phyloP scores from a whole-genome alignment of 306 rosid species.

The Trifolium repens region DNA sequence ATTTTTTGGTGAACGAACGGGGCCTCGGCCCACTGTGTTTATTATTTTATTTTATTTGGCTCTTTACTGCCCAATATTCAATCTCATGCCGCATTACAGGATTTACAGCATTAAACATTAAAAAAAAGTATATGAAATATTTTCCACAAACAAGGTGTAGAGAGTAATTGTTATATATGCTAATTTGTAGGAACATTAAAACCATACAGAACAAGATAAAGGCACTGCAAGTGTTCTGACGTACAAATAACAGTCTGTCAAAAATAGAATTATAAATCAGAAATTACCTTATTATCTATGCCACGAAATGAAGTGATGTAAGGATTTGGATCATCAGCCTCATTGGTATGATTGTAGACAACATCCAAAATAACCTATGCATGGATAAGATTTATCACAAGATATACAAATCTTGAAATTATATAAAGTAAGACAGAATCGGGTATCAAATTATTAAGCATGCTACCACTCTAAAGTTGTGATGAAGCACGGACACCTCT shows the following conservation, averaged over 20 bases:
- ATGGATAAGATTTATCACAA: constrained; percentile 36
- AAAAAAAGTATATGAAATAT: constrained; percentile 4
- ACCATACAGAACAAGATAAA: constrained; percentile 17
- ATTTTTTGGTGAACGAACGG: no score
- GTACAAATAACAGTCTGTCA: constrained; percentile 21
- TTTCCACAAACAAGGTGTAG: constrained; percentile 16
- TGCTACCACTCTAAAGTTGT: constrained; percentile 21
- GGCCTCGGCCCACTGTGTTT: no score
- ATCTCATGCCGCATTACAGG: not conserved
- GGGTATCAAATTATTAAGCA: constrained; percentile 14
- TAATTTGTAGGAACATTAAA: constrained; percentile 4
- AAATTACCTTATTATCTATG: constrained; percentile 87
- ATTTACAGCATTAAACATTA: not conserved
- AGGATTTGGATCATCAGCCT: constrained; percentile 76
- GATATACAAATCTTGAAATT: constrained; percentile 35
- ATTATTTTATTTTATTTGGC: not conserved
- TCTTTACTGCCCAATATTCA: not conserved
- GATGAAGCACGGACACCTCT: no score
- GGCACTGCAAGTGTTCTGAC: constrained; percentile 20
- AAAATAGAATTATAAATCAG: constrained; percentile 34
- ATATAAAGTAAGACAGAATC: constrained; percentile 28
- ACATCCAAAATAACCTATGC: constrained; percentile 93
- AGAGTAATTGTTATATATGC: constrained; percentile 14
- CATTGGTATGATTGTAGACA: constrained; percentile 95
- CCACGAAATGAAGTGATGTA: constrained; percentile 95